Base-by-base conservation (phyloP, 257 asterid genomes). In the Paulownia fortunei region DNA sequence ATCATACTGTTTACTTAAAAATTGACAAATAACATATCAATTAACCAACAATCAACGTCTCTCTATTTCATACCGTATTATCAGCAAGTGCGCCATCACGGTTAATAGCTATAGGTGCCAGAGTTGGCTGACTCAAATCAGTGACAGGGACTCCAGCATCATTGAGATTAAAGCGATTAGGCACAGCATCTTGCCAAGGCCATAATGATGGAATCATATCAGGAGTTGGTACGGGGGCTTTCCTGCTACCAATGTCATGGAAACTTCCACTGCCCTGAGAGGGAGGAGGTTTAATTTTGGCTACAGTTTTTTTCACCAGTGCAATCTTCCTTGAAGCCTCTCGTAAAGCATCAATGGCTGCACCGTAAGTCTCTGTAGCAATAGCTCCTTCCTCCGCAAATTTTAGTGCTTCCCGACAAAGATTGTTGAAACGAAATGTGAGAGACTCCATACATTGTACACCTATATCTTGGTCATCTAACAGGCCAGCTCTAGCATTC, bases 341-440 rank as follows among this genome's bases (percentile, higher is more conserved):
- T 84, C 80, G 87, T 69, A 92, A 83, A 64, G 84, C 80, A 73
- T 85, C 86, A 84, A 87, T 66, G 44, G 96, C 91, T 75, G 88
- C 86, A 81, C 75, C 71, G 81, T 85, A 92, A 58, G 96, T 88
- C 80, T 88, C 96, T 5, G 74, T 56, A 73, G 91, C 74, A 82
- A 90, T 47, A 39, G 97, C 89, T 62, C 94, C 94, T 81, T 84
- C 96, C 76, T 90, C 94, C 0, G 97, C 90, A 85, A 86, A 88
- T 76, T 81, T 85, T 37, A 90, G 74, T 30, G 90, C 93, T 85
- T 88, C 89, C 72, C 79, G 73, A 81, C 92, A 88, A 77, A 92
- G 87, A 80, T 72, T 82, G 81, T 83, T 92, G 86, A 88, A 92
- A 76, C 97, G 92, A 51, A 56, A 80, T 4, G 90, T 78, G 72